phyloP scores from a whole-genome alignment of 352 stramenopile genomes.

The Phytophthora sp. region DNA sequence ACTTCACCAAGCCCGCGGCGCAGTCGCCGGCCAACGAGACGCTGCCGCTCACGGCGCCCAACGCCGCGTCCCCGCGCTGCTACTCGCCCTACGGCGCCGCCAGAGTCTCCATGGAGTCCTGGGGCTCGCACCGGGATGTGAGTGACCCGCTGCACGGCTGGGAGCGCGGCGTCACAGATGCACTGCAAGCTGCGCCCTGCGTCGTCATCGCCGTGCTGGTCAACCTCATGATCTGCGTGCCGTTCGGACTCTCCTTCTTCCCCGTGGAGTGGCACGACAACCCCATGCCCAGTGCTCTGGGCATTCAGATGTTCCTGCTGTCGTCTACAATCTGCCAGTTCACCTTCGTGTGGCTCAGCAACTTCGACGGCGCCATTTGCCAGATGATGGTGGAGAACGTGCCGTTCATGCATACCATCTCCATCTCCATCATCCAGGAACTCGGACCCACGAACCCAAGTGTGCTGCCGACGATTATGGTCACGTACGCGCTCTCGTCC shows the following conservation, averaged over 20 bases:
- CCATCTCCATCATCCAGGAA: conserved; percentile 84
- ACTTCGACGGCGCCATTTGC: conserved; percentile 74
- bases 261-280: conserved; percentile 79
- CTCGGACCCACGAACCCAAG: conserved; percentile 74
- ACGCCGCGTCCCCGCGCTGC: conserved; percentile 23
- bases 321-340: conserved; percentile 85
- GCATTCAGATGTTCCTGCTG: conserved; percentile 87
- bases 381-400: conserved; percentile 98
- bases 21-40: conserved; percentile 22
- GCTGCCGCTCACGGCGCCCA: conserved; percentile 20
- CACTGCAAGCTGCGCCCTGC: conserved; percentile 50
- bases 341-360: conserved; percentile 76
- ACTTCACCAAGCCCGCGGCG: conserved; percentile 40
- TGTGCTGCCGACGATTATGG: conserved; percentile 91
- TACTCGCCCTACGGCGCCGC: conserved; percentile 27
- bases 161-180: conserved; percentile 32
- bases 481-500: conserved; percentile 90
- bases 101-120: conserved; percentile 17
- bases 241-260: conserved; percentile 88
- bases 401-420: conserved; percentile 94
- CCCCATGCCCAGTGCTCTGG: conserved; percentile 73
- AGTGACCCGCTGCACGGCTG: conserved; percentile 29
- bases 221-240: conserved; percentile 90
- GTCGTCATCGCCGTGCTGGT: conserved; percentile 78
- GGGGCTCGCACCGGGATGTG: conserved; percentile 13